phyloP scores from a whole-genome alignment of 2,329 filamentous ascomycete genomes.

The Ascomycota sp. region DNA sequence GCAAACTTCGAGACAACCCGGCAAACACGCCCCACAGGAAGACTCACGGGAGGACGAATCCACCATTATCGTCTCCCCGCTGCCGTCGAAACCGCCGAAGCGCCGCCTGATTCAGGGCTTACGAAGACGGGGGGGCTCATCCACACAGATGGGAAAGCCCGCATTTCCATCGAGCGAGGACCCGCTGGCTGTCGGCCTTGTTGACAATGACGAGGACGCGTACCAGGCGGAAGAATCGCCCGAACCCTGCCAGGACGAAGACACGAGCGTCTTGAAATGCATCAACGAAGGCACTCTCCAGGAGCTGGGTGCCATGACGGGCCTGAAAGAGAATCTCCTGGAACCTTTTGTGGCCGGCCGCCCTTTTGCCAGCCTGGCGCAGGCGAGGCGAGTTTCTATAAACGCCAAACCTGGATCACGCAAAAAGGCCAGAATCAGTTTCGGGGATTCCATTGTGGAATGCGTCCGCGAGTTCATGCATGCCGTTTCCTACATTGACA shows the following conservation, averaged over 20 bases:
- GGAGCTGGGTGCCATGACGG: conserved; percentile 64
- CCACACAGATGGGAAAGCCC: conserved; percentile 5
- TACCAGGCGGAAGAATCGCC: conserved; percentile 15
- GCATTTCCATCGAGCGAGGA: conserved; percentile 11
- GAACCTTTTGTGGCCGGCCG: conserved; percentile 47
- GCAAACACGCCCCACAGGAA: too few species aligned
- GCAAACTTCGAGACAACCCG: conserved; percentile 1
- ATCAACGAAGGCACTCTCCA: conserved; percentile 59
- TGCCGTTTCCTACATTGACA: conserved; percentile 64
- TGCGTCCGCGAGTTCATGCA: conserved; percentile 47
- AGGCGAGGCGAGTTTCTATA: conserved; percentile 41
- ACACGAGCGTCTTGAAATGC: conserved; percentile 42
- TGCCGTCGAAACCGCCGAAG: conserved; percentile 10
- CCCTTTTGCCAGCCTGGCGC: conserved; percentile 46
- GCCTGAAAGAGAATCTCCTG: conserved; percentile 46
- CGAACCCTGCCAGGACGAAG: conserved; percentile 10
- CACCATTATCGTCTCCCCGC: conserved; percentile 5
- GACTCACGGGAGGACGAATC: neutral
- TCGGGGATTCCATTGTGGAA: conserved; percentile 30
- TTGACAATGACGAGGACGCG: conserved; percentile 19
- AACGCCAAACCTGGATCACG: conserved; percentile 23
- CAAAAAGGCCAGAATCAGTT: conserved; percentile 22
- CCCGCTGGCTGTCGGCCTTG: conserved; percentile 13
- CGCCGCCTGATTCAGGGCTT: conserved; percentile 17
- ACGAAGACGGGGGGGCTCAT: conserved; percentile 7